Evolutionary conservation across 257 asterid genomes (phyloP), one percentile per base, ranked within the genome.

Genomic region (Ballota nigra): DNA sequence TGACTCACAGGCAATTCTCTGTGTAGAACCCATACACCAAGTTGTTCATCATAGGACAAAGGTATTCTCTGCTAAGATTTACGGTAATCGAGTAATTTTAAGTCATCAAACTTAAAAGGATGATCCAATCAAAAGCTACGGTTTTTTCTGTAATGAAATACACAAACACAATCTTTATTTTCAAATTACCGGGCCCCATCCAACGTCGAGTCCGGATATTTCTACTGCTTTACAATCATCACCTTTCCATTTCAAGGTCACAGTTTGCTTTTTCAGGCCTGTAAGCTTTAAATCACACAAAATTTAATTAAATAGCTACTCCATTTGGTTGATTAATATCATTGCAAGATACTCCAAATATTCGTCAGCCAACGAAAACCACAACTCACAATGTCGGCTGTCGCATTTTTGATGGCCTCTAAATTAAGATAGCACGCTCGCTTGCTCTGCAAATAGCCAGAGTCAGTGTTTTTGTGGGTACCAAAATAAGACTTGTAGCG

Each of bases 181-280:
- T 57, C 20, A 64, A 28, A 77, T 82, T 91, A 94, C 99, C 99
- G 88, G 95, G 63, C 99, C 98, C 99, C 99, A 94, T 24, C 99
- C 99, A 71, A 94, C 76, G 81, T 94, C 99, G 73, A 94, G 97
- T 41, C 99, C 99, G 23, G 98, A 91, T 68, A 94, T 64, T 78
- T 91, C 98, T 34, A 91, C 99, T 1, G 76, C 74, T 7, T 83
- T 72, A 82, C 84, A 83, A 69, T 74, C 64, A 53, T 31, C 61
- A 31, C 87, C 88, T 20, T 55, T 19, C 98, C 99, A 94, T 66
- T 78, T 89, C 74, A 94, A 87, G n/a, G 72, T 84, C 76, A 89
- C 84, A 16, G 89, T 79, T 83, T 82, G 84, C 85, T 58, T 91
- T 74, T 49, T 71, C 8, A 80, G 82, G 69, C 96, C 96, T 82